Evolutionary conservation across 805 yeast species (phyloP), one percentile per base, ranked within the genome.

Genomic region (Saccharomycopsis sp.): DNA sequence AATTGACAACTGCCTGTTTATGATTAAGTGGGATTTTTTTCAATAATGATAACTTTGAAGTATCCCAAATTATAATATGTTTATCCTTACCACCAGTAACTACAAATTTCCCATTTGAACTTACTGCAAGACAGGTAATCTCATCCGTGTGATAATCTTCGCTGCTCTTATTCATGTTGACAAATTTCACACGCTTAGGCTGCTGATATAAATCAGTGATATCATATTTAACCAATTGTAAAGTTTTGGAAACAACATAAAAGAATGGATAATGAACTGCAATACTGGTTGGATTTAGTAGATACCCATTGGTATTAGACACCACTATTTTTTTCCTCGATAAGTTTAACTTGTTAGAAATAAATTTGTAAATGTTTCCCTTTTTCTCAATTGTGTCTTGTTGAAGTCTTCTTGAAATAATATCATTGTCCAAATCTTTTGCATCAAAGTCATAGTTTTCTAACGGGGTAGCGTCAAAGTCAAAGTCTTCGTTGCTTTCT

Each of bases 41-140:
- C 42, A 86, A 65, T 41, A 89, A 81, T 17, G 87, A 68, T 51
- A 93, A 65, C 48, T 77, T 79, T 58, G 87, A 94, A 17, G 83
- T 70, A 50, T 89, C 82, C 95, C 96, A 90, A 27, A 93, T 78
- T 29, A 86, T 75, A 43, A 93, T 71, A 51, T 88, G 72, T 49
- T 79, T 77, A 63, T 89, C 97, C 43, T 70, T 70, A 39, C 96
- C 95, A 45, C 97, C 98, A 2, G 96, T 89, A 6, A 85, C 95
- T 8, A 93, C 84, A 58, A 70, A 86, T 54, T 74, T 81, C 16
- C 97, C 96, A 62, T 88, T 93, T 4, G 90, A 83, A 41, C 87
- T 79, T 3, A 83, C 88, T 0, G 95, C 94, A 21, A 87, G 79
- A 42, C 90, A 68, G 46, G 78, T 69, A 32, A 90, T 80, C 56